Evolutionary conservation across 2,329 filamentous ascomycete species (phyloP).

Genomic region (Didymella glomerata): DNA sequence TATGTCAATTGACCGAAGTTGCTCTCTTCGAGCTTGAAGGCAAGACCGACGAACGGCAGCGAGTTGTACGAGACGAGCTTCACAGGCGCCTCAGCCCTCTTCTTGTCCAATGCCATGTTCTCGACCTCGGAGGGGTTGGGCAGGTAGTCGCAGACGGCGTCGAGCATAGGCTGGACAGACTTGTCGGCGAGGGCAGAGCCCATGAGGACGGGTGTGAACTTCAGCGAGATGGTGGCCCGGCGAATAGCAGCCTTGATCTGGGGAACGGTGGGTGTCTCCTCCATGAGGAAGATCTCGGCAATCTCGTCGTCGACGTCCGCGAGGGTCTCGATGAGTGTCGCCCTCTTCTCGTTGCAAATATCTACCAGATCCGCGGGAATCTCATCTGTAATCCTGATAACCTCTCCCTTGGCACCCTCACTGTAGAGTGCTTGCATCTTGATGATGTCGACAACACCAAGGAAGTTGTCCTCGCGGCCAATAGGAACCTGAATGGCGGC

Average conservation of each 20-base stretch:
- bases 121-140: constrained; percentile 90
- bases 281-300: constrained; percentile 91
- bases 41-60: constrained; percentile 91
- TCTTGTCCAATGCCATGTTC: constrained; percentile 87
- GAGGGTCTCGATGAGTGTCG: constrained; percentile 88
- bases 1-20: constrained; percentile 99
- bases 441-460: constrained; percentile 91
- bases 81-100: constrained; percentile 78
- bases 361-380: constrained; percentile 81
- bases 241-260: constrained; percentile 95
- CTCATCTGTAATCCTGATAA: constrained; percentile 77
- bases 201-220: constrained; percentile 96
- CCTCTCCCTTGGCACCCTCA: constrained; percentile 80
- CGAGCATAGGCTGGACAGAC: constrained; percentile 93
- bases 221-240: constrained; percentile 83
- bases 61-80: constrained; percentile 93
- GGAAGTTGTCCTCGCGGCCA: constrained; percentile 87
- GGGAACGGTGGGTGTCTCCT: constrained; percentile 76
- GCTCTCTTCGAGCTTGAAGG: constrained; percentile 99
- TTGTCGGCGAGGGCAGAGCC: constrained; percentile 95
- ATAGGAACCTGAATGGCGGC: constrained; percentile 96
- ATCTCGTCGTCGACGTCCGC: constrained; percentile 99
- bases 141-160: constrained; percentile 94
- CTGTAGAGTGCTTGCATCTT: constrained; percentile 94
- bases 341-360: constrained; percentile 82